Base-by-base conservation (phyloP, 2,329 filamentous ascomycete species). In the Aspergillus carbonarius region DNA sequence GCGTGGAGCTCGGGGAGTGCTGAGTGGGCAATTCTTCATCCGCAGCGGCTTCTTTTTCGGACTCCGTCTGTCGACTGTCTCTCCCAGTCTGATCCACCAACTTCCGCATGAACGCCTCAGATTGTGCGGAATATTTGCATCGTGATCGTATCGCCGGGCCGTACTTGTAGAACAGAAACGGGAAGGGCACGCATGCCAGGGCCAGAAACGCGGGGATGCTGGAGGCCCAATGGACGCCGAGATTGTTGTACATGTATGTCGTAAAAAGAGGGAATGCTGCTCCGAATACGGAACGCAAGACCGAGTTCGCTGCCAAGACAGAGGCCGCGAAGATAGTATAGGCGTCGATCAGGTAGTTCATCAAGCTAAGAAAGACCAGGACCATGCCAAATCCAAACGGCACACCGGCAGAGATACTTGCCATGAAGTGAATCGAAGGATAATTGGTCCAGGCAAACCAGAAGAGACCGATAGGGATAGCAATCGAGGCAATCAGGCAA, bases 141-240 rank as follows among this genome's bases (percentile, higher is more conserved):
- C 74, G 69, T 52, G 71, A 69, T 15, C 77, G 71, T 51, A 79
- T 75, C 3, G 58, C 53, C 9, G 69, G 60, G 17, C 76, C 77
- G 59, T 78, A 76, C 60, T 74, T 76, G 66, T 79, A 78, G 53
- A 79, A 75, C 18, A 79, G 59, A 65, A 79, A 78, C 1, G 76
- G 77, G 58, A 79, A 78, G 0, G 77, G 77, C 5, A 78, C 69
- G 32, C 76, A 79, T 1, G 72, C 73, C 12, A 81, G 62, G 1
- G 79, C 78, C 30, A 82, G 60, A 63, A 82, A 81, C 0, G 74
- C 80, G 0, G 78, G 78, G 17, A 82, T 67, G 25, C 72, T 75
- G 8, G 75, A 76, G 7, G 79, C 80, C 80, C 79, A 82, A 57
- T 80, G 76, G n/a, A 81, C 78, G 4, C 79, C 79, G n/a, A 82